Percentiles rank a stretch among this genome's conserved stretches.
These are phyloP conservation scores for Peronospora belbahrii DNA, from an alignment of 352 stramenopile species.

Conservation along the genomic window DNA sequence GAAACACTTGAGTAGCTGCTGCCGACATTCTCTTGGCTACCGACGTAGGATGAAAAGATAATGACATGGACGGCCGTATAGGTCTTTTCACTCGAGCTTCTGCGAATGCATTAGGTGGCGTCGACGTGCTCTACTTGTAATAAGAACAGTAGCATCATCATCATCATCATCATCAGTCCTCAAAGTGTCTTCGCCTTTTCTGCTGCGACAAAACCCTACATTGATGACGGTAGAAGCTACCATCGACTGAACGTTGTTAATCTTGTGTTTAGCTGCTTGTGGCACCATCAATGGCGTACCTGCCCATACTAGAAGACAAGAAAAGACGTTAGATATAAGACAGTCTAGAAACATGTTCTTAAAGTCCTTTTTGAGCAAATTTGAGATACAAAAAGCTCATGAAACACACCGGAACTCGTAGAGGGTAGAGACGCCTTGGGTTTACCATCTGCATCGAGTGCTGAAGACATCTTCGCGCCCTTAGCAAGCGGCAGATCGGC, in stretches of 20 bases:
- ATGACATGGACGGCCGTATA: conserved; percentile 23
- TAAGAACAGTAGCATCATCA: conserved; percentile 3
- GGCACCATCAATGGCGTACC: conserved; percentile 41
- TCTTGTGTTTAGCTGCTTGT: conserved; percentile 35
- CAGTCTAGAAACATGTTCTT: background rate
- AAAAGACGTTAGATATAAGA: conserved; percentile 6
- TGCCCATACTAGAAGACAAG: conserved; percentile 40
- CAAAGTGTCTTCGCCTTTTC: background rate
- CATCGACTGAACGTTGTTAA: conserved; percentile 8
- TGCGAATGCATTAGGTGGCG: conserved; percentile 43
- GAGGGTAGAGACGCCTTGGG: conserved; percentile 28
- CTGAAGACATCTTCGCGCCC: conserved; percentile 38
- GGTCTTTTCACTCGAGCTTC: conserved; percentile 36
- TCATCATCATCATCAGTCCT: conserved; percentile 3
- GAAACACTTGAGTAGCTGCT: conserved; percentile 7
- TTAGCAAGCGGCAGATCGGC: conserved; percentile 65
- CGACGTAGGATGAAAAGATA: conserved; percentile 54
- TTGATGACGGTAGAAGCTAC: conserved; percentile 13
- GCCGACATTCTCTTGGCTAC: conserved; percentile 28
- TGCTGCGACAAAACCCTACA: conserved; percentile 18
- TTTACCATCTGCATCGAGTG: conserved; percentile 44
- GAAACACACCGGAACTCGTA: conserved; percentile 22
- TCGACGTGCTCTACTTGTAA: conserved; percentile 30
- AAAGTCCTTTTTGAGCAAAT: background rate
- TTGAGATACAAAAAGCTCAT: background rate